Evolutionary conservation across 225 moss, liverwort and hornwort species (phyloP).

Genomic region (Anthoceros angustus): DNA sequence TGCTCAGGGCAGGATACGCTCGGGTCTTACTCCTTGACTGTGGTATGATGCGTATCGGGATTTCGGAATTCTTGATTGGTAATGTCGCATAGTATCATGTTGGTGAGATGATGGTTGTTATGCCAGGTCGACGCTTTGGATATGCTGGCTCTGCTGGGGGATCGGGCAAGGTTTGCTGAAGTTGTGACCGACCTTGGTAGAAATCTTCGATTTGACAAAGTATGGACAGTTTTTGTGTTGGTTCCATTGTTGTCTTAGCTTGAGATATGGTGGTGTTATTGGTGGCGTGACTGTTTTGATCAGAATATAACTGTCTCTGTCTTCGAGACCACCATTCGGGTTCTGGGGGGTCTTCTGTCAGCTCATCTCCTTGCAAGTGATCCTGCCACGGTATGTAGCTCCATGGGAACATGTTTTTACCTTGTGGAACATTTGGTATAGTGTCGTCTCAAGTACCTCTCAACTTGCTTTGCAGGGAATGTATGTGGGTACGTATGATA

Average conservation of each 20-base stretch:
- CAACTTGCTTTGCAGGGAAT: constrained; percentile 48
- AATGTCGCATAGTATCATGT: not conserved
- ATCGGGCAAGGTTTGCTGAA: constrained; percentile 44
- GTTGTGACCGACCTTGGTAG: constrained; percentile 70
- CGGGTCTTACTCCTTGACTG: constrained; percentile 76
- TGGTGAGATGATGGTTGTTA: not conserved
- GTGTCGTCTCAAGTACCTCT: not conserved
- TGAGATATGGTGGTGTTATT: not conserved
- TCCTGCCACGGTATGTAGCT: constrained; percentile 40
- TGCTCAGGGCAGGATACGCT: constrained; percentile 87
- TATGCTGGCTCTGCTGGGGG: constrained; percentile 89
- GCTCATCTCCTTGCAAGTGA: constrained; percentile 88
- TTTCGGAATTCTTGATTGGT: not conserved
- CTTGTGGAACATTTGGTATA: not conserved
- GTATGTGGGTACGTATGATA: constrained; percentile 61
- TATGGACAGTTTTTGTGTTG: constrained; percentile 6
- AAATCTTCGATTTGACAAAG: constrained; percentile 71
- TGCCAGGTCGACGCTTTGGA: constrained; percentile 83
- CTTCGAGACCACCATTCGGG: constrained; percentile 89
- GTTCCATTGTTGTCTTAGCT: not conserved
- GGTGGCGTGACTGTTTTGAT: constrained; percentile 5
- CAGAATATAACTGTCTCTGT: constrained; percentile 94
- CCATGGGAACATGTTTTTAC: not conserved
- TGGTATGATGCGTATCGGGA: constrained; percentile 19
- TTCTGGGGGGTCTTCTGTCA: constrained; percentile 91